A percentile compares a stretch with the other conserved stretches of the same genome.
Conservation (phyloP, 345 rosid species). For the Hibiscus mutabilis region DNA sequence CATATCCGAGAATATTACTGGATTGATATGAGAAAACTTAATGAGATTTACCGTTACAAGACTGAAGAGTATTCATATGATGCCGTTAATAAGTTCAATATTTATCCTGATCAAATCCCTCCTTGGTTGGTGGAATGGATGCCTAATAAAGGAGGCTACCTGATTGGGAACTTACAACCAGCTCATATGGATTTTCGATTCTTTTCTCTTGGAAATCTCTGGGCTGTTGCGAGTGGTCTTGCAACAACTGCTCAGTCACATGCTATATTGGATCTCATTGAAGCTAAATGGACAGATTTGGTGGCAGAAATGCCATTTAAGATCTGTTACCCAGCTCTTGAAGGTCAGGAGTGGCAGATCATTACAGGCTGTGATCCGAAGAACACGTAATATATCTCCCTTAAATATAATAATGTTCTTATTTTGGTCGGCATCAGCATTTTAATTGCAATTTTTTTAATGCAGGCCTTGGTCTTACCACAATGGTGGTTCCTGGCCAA, state of each 20-base stretch:
- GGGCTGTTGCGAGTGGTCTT: conserved; percentile 58
- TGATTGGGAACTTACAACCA: conserved; percentile 86
- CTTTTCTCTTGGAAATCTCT: conserved; percentile 81
- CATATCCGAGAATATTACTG: conserved; percentile 95
- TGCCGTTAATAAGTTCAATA: conserved; percentile 92
- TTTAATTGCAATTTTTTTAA: conserved; percentile 1
- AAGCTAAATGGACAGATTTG: conserved; percentile 77
- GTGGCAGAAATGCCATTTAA: conserved; percentile 83
- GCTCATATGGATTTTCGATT: conserved; percentile 97
- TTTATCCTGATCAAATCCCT: conserved; percentile 88
- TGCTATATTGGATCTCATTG: conserved; percentile 62
- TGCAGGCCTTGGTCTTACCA: conserved; percentile 97
- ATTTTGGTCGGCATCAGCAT: neutral
- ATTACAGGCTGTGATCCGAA: conserved; percentile 93
- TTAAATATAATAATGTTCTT: neutral
- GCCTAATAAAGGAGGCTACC: conserved; percentile 64
- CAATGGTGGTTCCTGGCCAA: conserved; percentile 95
- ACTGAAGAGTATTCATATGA: conserved; percentile 96
- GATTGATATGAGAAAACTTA: conserved; percentile 64
- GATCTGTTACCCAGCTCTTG: conserved; percentile 84
- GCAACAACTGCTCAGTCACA: conserved; percentile 50
- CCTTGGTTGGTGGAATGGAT: conserved; percentile 95
- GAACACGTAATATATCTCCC: conserved; percentile 53
- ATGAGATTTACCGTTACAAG: conserved; percentile 68
- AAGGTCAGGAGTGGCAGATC: conserved; percentile 81